phyloP scores from a whole-genome alignment of 2,329 filamentous ascomycete species.

The Onygena corvina region DNA sequence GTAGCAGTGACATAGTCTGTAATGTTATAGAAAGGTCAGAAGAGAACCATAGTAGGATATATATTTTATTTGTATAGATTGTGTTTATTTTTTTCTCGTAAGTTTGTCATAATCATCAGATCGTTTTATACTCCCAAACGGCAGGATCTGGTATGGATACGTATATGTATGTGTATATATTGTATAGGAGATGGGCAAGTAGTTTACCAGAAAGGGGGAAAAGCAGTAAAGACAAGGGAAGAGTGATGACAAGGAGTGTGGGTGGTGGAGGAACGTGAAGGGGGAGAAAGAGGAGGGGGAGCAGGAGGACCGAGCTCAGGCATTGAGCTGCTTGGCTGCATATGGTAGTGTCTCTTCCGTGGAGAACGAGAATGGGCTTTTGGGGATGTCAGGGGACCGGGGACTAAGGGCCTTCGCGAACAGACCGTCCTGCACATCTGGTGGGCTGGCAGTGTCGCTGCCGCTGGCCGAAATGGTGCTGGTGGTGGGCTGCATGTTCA shows the following conservation, averaged over 20 bases:
- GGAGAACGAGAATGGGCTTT: slow-evolving; percentile 62
- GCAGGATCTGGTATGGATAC: not conserved
- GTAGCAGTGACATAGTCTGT: not conserved
- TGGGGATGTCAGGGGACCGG: slow-evolving; percentile 71
- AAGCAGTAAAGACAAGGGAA: not conserved
- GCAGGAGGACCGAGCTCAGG: not conserved
- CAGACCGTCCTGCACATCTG: slow-evolving; percentile 55
- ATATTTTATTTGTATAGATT: too few species aligned
- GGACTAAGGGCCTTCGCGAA: slow-evolving; percentile 83
- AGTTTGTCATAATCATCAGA: not conserved
- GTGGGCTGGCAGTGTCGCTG: slow-evolving; percentile 19
- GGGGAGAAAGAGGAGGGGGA: not conserved
- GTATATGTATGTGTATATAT: slow-evolving; percentile 1
- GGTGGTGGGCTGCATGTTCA: slow-evolving; percentile 16
- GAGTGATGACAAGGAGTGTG: not conserved
- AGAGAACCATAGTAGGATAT: not conserved
- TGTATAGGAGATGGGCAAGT: not conserved
- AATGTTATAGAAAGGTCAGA: not conserved
- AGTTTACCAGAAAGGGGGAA: not conserved
- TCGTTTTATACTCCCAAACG: not conserved
- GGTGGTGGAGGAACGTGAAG: not conserved
- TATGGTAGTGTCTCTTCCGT: slow-evolving; percentile 29
- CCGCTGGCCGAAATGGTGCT: slow-evolving; percentile 25
- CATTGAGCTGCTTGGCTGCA: slow-evolving; percentile 13
- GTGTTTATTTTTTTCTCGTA: too few species aligned